Percentiles rank a stretch among this genome's conserved stretches.
Evolutionary conservation across 1,284 basidiomycete species (phyloP).

Genomic region (Boletus calvinii): DNA sequence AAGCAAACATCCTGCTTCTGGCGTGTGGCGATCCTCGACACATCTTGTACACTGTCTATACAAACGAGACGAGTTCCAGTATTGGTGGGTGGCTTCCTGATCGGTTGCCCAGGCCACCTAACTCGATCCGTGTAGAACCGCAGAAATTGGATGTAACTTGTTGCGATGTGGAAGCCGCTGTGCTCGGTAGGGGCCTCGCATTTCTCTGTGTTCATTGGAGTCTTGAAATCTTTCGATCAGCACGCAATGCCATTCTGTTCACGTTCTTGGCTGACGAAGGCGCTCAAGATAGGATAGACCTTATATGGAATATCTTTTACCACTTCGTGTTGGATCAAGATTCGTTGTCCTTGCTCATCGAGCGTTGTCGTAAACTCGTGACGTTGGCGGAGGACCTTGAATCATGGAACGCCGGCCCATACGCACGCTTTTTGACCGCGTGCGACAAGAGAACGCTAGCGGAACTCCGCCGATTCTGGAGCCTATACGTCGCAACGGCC

Average conservation of each 20-base stretch:
- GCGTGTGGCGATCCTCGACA: conserved; percentile 60
- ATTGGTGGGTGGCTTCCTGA: conserved; percentile 8
- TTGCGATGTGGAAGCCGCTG: conserved; percentile 55
- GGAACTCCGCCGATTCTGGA: conserved; percentile 46
- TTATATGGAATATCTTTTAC: conserved; percentile 58
- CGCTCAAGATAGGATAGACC: conserved; percentile 18
- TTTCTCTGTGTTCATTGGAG: background rate
- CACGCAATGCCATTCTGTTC: conserved; percentile 41
- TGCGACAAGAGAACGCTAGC: conserved; percentile 41
- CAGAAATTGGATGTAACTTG: conserved; percentile 58
- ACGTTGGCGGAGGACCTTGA: conserved; percentile 36
- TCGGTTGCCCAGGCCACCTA: background rate
- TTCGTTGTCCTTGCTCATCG: conserved; percentile 39
- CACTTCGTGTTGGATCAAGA: conserved; percentile 50
- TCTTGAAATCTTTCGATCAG: conserved; percentile 23
- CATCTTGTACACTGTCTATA: conserved; percentile 49
- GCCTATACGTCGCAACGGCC: conserved; percentile 32
- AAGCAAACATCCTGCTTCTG: conserved; percentile 48
- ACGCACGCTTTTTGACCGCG: conserved; percentile 39
- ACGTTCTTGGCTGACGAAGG: conserved; percentile 38
- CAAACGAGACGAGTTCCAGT: conserved; percentile 1
- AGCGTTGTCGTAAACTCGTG: conserved; percentile 47
- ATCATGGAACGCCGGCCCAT: conserved; percentile 45
- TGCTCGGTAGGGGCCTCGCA: conserved; percentile 46
- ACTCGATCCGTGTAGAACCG: conserved; percentile 22